phyloP scores from a whole-genome alignment of 1,139 yeast species.

The Protomyces arabidopsidicola region DNA sequence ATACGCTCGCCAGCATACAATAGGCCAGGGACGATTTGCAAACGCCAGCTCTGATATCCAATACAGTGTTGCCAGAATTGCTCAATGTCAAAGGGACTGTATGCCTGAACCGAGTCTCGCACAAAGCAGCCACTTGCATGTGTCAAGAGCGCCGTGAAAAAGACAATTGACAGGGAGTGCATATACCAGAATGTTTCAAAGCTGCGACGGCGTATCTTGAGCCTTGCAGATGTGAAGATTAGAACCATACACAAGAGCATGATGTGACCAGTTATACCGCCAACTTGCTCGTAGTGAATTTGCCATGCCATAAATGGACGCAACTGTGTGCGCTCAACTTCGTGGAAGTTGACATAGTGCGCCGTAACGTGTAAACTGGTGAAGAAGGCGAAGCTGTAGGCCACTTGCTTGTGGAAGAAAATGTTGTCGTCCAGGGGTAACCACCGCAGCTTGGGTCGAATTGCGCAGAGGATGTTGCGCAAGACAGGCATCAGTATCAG shows the following conservation, averaged over 20 bases:
- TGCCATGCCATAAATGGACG: conserved; percentile 11
- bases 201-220: background rate
- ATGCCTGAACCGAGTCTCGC: conserved; percentile 2
- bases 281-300: conserved; percentile 3
- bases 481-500: conserved; percentile 5
- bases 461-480: background rate
- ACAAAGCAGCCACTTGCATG: conserved; percentile 19
- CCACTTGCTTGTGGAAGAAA: conserved; percentile 6
- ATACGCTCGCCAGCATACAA: conserved; percentile 9
- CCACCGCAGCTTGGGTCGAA: background rate
- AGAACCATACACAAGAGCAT: conserved; percentile 11
- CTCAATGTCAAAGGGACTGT: background rate
- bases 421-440: conserved; percentile 4
- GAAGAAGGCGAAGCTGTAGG: conserved; percentile 1
- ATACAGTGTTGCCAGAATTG: conserved; percentile 14
- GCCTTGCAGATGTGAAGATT: conserved; percentile 4
- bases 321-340: background rate
- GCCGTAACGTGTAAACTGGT: conserved; percentile 1
- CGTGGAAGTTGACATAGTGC: conserved; percentile 11
- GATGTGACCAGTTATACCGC: conserved; percentile 8
- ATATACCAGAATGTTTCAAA: conserved; percentile 14
- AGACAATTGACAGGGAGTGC: conserved; percentile 7
- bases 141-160: conserved; percentile 3
- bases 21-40: background rate
- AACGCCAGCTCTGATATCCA: conserved; percentile 10